Evolutionary conservation across 139 green algal species (phyloP), one percentile per base, ranked within the genome.

Genomic region (Edaphochlamys debaryana): DNA sequence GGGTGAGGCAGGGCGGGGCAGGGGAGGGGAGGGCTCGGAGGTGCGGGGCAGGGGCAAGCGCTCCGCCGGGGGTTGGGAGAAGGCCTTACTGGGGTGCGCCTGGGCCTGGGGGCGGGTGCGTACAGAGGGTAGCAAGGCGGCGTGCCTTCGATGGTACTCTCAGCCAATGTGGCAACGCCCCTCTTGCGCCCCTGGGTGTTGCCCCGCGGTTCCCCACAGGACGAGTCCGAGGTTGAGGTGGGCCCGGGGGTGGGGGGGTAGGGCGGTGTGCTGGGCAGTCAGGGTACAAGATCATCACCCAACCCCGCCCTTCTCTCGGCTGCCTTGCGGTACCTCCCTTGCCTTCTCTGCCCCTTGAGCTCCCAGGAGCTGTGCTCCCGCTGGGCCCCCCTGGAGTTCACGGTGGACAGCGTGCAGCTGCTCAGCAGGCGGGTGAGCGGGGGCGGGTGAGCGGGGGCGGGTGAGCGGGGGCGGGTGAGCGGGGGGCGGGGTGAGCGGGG

Each of bases 381-480:
- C 17, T 67, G 71, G 64, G 36, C 70, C 29, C 69, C 82, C 11
- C 41, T 92, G 45, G 60, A 86, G 50, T 86, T 88, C 54, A 8
- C 58, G 13, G 80, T 90, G 19, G 54, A 81, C 25, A 58, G 82
- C 2, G 87, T 92, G 30, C 82, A 77, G 62, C 71, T 92, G 1
- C 85, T 90, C 54, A 79, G 54, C 29, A 50, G 88, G 13, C n/a
- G 30, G 37, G 54, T 82, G 60, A 30, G 81, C 7, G 38, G 38
- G 52, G 23, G 70, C 20, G 30, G 17, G 30, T 34, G 48, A 11
- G 9, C 9, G 68, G 15, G 38, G 23, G 17, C 15, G 68, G 13
- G 13, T 60, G 41, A 37, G 5, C 36, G 38, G 22, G 20, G 19
- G 9, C 17, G 17, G 17, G 17, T 4, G 4, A 20, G 17, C 52